Conservation (phyloP, 106 monocot genomes). For the Apostasia shenzhenica region DNA sequence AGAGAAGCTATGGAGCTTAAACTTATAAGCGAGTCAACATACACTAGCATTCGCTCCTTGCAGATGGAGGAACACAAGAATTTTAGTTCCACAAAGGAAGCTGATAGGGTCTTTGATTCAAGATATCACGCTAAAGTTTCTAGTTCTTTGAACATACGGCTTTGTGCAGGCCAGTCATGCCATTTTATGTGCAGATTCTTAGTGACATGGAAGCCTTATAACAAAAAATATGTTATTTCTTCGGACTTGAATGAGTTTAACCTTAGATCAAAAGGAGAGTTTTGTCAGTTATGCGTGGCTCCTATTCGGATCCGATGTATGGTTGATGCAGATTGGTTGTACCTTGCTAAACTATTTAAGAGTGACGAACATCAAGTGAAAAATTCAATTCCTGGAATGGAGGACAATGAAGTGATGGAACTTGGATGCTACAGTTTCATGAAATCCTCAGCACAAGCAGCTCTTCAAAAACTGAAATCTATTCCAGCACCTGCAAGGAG, state of each 20-base stretch:
- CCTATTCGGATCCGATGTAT: constrained; percentile 44
- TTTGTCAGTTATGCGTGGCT: constrained; percentile 40
- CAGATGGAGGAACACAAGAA: constrained; percentile 48
- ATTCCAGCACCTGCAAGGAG: constrained; percentile 71
- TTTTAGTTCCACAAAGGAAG: constrained; percentile 34
- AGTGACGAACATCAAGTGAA: background rate
- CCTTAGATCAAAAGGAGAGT: constrained; percentile 5
- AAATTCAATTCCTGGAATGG: constrained; percentile 2
- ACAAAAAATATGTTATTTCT: constrained; percentile 3
- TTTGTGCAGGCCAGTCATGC: constrained; percentile 45
- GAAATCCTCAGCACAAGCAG: constrained; percentile 47
- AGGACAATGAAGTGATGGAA: background rate
- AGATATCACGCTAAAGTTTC: constrained; percentile 9
- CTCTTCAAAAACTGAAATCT: constrained; percentile 46
- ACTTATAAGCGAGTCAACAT: constrained; percentile 69
- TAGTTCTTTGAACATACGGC: constrained; percentile 10
- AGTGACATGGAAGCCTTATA: constrained; percentile 40
- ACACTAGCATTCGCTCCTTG: constrained; percentile 37
- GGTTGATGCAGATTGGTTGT: constrained; percentile 95
- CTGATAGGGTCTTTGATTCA: background rate
- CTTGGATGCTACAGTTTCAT: constrained; percentile 14
- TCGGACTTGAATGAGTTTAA: background rate
- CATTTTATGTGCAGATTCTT: constrained; percentile 83
- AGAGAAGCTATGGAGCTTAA: constrained; percentile 52
- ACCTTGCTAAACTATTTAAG: constrained; percentile 47